Evolutionary conservation across 768 basidiomycete species (phyloP).

Genomic region (Tephrocybe sp.): DNA sequence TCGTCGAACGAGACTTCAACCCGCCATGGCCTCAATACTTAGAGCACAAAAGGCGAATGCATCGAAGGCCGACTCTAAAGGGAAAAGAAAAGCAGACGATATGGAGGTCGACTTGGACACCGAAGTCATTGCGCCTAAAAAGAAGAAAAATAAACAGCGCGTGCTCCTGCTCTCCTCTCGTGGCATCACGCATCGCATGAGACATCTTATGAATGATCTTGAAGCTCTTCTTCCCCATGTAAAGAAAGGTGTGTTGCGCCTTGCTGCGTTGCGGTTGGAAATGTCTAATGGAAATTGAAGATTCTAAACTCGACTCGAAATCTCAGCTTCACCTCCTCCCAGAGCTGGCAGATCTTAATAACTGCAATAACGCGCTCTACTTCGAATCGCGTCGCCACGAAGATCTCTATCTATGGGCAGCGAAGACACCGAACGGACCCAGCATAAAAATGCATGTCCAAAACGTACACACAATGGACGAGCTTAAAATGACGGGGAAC

Average conservation of each 20-base stretch:
- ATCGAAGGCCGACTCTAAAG: slow-evolving; percentile 49
- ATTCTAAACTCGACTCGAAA: slow-evolving; percentile 97
- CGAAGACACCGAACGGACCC: slow-evolving; percentile 96
- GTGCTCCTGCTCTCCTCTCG: slow-evolving; percentile 91
- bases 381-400: slow-evolving; percentile 96
- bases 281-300: slow-evolving; percentile 38
- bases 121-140: slow-evolving; percentile 37
- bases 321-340: slow-evolving; percentile 90
- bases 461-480: slow-evolving; percentile 99
- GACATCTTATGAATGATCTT: slow-evolving; percentile 95
- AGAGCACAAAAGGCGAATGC: slow-evolving; percentile 63
- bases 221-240: slow-evolving; percentile 89
- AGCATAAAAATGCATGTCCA: slow-evolving; percentile 97
- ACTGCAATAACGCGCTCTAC: slow-evolving; percentile 96
- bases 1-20: neutral
- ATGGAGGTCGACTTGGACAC: slow-evolving; percentile 50
- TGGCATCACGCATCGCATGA: slow-evolving; percentile 94
- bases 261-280: neutral
- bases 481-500: slow-evolving; percentile 99
- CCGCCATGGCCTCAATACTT: slow-evolving; percentile 63
- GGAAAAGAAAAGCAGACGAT: slow-evolving; percentile 64
- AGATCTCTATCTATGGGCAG: slow-evolving; percentile 95
- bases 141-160: slow-evolving; percentile 90
- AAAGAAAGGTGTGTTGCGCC: slow-evolving; percentile 77
- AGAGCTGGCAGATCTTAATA: slow-evolving; percentile 94